Base-by-base conservation (phyloP, 1,139 yeast species). In the Cylindricascospora bacillispora region DNA sequence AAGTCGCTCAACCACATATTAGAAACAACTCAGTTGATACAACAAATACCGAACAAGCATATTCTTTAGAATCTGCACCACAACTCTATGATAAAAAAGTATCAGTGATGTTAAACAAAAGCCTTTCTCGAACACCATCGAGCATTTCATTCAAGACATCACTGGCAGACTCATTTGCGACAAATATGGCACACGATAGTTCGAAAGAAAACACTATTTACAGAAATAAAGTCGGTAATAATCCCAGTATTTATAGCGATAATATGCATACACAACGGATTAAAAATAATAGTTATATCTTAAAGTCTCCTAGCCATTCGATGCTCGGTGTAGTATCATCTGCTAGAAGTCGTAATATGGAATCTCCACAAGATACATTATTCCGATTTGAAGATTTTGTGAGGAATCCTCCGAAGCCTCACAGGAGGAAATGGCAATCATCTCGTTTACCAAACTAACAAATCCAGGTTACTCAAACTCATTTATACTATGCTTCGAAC, bases 21-120 rank as follows among this genome's bases (percentile, higher is more conserved):
- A 66, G 71, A 32, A 58, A 67, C 26, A 63, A 65, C 2, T 70
- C 77, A 1, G 57, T 62, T 22, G 79, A 70, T 33, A 70, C 77
- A 1, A 57, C 62, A 35, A 52, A 64, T 28, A 54, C 63, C 3
- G 60, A 58, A 17, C 61, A 65, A 16, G 65, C 56, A 5, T 62
- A 59, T 15, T 59, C 75, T 6, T 65, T 68, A 47, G 86, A 78
- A 38, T 71, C 81, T 4, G 86, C 77, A 7, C 93, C 89, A 4
- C 82, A 69, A 45, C 70, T 77, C 1, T 82, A 77, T 52, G 93
- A 76, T 51, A 79, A 75, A 52, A 78, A 77, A 55, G 93, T 77
- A 2, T 76, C 82, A 12, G 70, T 73, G 11, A 77, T 81, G 32
- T 61, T 81, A 47, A 79, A 79, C 48, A 63, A 79, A 38, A 77